Percentiles rank a stretch among this genome's conserved stretches.
These are phyloP conservation scores for Phytophthora uliginosa DNA, from an alignment of 352 stramenopile genomes.

Conservation along the genomic window DNA sequence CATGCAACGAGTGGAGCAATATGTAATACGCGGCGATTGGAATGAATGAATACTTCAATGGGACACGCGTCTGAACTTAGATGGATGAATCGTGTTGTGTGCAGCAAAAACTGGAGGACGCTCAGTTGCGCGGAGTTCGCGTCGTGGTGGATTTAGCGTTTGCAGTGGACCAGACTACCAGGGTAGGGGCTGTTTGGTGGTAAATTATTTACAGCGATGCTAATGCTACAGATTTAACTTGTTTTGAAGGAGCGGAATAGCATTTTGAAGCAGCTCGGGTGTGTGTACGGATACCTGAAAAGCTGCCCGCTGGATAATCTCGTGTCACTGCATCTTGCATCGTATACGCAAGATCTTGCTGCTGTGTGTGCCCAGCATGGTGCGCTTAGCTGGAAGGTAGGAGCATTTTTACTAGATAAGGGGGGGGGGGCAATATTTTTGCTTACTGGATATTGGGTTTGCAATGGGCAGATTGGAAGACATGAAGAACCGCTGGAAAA, in stretches of 20 bases:
- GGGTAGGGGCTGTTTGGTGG: conserved; percentile 32
- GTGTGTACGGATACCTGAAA: conserved; percentile 84
- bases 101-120: conserved; percentile 81
- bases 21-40: conserved; percentile 41
- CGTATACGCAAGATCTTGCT: conserved; percentile 47
- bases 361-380: conserved; percentile 56
- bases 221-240: not conserved
- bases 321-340: conserved; percentile 69
- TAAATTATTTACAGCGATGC: not conserved
- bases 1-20: conserved; percentile 85
- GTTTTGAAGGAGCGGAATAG: conserved; percentile 75
- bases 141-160: conserved; percentile 82
- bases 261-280: conserved; percentile 85
- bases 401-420: not conserved
- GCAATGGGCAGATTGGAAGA: conserved; percentile 34
- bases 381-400: conserved; percentile 69
- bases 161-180: conserved; percentile 47
- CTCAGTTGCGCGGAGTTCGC: conserved; percentile 47
- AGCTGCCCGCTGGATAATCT: conserved; percentile 69
- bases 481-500: conserved; percentile 61
- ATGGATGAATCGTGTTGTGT: not conserved
- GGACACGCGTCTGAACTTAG: no score
- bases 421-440: not conserved
- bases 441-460: not conserved
- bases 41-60: no score